These are phyloP conservation scores for Wickerhamiella azymoides DNA, from an alignment of 805 yeast species.

Conservation along the genomic window DNA sequence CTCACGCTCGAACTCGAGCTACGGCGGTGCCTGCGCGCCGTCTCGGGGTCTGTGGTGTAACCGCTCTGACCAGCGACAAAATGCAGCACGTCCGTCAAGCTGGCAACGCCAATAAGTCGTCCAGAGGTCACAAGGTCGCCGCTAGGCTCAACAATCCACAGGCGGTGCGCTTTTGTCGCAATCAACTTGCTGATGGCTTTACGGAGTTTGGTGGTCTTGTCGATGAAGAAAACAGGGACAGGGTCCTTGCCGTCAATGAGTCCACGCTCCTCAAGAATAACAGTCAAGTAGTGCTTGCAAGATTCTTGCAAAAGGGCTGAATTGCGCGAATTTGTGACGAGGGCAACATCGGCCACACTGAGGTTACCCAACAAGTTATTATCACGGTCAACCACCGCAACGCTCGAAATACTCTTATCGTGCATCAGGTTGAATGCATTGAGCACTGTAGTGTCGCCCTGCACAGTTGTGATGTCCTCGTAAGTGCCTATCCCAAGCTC, in stretches of 20 bases:
- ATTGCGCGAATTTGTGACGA: conserved; percentile 76
- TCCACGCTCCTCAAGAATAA: conserved; percentile 77
- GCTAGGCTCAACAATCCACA: conserved; percentile 28
- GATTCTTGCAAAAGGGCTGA: conserved; percentile 68
- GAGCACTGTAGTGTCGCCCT: conserved; percentile 74
- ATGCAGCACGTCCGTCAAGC: conserved; percentile 79
- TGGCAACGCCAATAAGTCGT: conserved; percentile 76
- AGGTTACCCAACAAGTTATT: conserved; percentile 75
- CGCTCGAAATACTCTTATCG: conserved; percentile 66
- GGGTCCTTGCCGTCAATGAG: conserved; percentile 90
- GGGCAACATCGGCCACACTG: conserved; percentile 84
- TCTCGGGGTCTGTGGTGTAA: conserved; percentile 60
- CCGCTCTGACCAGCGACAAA: conserved; percentile 67
- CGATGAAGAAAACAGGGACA: conserved; percentile 91
- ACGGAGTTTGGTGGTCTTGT: conserved; percentile 62
- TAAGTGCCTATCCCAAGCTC: conserved; percentile 63
- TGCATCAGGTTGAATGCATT: conserved; percentile 84
- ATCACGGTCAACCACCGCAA: conserved; percentile 80
- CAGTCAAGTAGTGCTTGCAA: conserved; percentile 76
- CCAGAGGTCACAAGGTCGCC: conserved; percentile 36
- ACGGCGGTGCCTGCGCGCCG: conserved; percentile 81
- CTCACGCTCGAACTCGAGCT: conserved; percentile 19
- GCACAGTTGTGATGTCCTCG: conserved; percentile 58
- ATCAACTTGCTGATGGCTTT: conserved; percentile 88
- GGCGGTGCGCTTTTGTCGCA: conserved; percentile 84